Evolutionary conservation across 2,329 filamentous ascomycete genomes (phyloP), one percentile per base, ranked within the genome.

Genomic region (Daldinia sp.): DNA sequence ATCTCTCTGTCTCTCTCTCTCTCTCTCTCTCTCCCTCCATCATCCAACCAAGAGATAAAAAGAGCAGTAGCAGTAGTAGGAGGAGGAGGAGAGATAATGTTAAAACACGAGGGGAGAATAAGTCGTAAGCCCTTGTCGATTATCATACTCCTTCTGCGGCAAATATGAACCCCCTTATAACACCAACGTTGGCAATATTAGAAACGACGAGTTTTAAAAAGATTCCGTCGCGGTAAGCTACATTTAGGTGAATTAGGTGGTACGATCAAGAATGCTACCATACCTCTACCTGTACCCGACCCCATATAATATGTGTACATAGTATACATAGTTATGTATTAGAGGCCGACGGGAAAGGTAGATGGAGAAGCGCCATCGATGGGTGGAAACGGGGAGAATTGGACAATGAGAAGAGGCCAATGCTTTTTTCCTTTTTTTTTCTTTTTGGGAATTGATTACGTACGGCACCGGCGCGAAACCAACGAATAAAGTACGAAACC

Each of bases 121-220:
- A 48, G 30, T 49, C 21, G 59, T 15, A 29, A 54, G 60, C 25
- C 56, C 60, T 57, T 63, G 60, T 43, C 30, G n/a, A 15, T 51
- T 50, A 47, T 61, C 63, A 63, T 47, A 53, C 57, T 35, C 34
- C 49, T 43, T 54, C 58, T 68, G 69, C 50, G 65, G 69, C 69
- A 64, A 47, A 21, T 32, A 64, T n/a, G 45, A 41, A 19, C 60
- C 57, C 66, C 58, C 50, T 58, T 49, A 58, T 65, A 68, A 71
- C 30, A 58, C 52, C 54, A 19, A 45, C 19, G 32, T 23, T 65
- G 25, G 57, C 54, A 19, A 45, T 23, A 35, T 23, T 65, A 43
- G 57, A 47, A 67, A 58, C 47, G 35, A 61, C 56, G 61, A 66
- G 59, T 50, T 43, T n/a, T n/a, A n/a, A 56, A 55, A 50, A 29